A percentile compares a stretch with the other conserved stretches of the same genome.
These are phyloP conservation scores for Lanmaoa pseudosensibilis DNA, from an alignment of 768 basidiomycete genomes.

Conservation along the genomic window DNA sequence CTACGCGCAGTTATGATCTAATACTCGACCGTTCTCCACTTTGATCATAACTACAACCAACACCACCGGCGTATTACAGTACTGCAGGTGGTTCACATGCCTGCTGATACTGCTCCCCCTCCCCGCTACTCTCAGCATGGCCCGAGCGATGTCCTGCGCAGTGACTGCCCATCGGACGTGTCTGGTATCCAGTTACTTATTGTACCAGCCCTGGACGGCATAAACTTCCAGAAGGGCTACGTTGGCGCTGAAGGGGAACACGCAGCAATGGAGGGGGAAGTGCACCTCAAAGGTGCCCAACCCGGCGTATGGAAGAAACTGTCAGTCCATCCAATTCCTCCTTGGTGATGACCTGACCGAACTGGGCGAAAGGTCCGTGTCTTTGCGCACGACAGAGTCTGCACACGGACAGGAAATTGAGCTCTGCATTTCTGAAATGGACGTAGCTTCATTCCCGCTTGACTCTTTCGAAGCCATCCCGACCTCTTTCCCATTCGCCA, in stretches of 20 bases:
- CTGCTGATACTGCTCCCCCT: slow-evolving; percentile 50
- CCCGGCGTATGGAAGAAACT: slow-evolving; percentile 61
- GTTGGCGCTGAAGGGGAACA: slow-evolving; percentile 81
- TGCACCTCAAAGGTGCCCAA: slow-evolving; percentile 76
- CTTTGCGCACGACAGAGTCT: slow-evolving; percentile 65
- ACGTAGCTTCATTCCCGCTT: slow-evolving; percentile 49
- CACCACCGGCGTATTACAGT: background rate
- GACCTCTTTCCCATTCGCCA: slow-evolving; percentile 73
- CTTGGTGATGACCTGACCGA: slow-evolving; percentile 14
- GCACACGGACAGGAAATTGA: slow-evolving; percentile 65
- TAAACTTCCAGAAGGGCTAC: slow-evolving; percentile 84
- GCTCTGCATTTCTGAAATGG: slow-evolving; percentile 55
- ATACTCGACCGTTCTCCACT: background rate
- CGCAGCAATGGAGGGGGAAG: slow-evolving; percentile 83
- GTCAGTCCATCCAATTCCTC: slow-evolving; percentile 48
- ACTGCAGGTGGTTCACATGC: slow-evolving; percentile 16
- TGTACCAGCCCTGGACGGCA: slow-evolving; percentile 63
- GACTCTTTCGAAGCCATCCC: slow-evolving; percentile 46
- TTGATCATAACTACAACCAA: slow-evolving; percentile 7
- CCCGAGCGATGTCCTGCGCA: slow-evolving; percentile 21
- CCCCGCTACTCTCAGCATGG: slow-evolving; percentile 61
- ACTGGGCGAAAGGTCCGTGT: slow-evolving; percentile 51
- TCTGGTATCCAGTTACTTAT: slow-evolving; percentile 67
- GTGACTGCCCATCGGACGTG: slow-evolving; percentile 19
- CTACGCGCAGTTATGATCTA: background rate